A percentile compares a stretch with the other conserved stretches of the same genome.
These are phyloP conservation scores for Colletotrichum sp. DNA, from an alignment of 2,329 filamentous ascomycete genomes.

Conservation along the genomic window DNA sequence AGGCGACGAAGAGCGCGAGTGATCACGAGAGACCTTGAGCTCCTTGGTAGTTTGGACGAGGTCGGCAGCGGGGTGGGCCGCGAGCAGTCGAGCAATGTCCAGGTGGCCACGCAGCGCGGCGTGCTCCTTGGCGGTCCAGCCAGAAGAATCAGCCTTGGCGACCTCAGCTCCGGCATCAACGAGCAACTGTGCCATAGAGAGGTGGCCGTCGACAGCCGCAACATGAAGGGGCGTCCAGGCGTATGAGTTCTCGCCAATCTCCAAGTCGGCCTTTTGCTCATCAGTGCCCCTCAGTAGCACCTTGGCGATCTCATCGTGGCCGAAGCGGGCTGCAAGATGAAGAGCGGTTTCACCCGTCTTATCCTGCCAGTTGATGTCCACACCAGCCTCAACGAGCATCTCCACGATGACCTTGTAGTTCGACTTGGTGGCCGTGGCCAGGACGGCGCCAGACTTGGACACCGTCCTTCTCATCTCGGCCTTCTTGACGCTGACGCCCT, in stretches of 20 bases:
- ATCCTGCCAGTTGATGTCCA: slow-evolving; percentile 94
- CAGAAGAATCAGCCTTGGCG: slow-evolving; percentile 78
- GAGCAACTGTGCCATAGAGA: slow-evolving; percentile 76
- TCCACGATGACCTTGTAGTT: slow-evolving; percentile 86
- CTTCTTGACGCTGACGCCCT: slow-evolving; percentile 65
- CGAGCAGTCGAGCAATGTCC: slow-evolving; percentile 74
- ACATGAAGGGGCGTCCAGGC: slow-evolving; percentile 96
- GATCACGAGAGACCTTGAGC: slow-evolving; percentile 30
- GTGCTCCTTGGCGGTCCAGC: slow-evolving; percentile 94
- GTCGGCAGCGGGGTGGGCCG: slow-evolving; percentile 47
- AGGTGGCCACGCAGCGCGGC: slow-evolving; percentile 90
- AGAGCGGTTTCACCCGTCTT: slow-evolving; percentile 88
- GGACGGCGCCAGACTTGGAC: slow-evolving; percentile 83
- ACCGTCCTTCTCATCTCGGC: slow-evolving; percentile 70
- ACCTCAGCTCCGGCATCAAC: slow-evolving; percentile 79
- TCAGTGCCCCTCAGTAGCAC: slow-evolving; percentile 74
- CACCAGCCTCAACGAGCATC: slow-evolving; percentile 85
- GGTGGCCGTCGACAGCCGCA: slow-evolving; percentile 85
- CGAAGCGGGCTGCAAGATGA: slow-evolving; percentile 89
- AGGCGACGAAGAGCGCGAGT: slow-evolving; percentile 11
- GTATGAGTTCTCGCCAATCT: slow-evolving; percentile 82
- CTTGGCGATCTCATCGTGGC: slow-evolving; percentile 79
- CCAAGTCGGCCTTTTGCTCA: slow-evolving; percentile 75
- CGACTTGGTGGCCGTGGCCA: slow-evolving; percentile 86
- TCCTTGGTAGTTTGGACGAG: slow-evolving; percentile 5